Evolutionary conservation across 169 alveolate genomes (phyloP), one percentile per base, ranked within the genome.

Genomic region (Cyclospora cayetanensis): DNA sequence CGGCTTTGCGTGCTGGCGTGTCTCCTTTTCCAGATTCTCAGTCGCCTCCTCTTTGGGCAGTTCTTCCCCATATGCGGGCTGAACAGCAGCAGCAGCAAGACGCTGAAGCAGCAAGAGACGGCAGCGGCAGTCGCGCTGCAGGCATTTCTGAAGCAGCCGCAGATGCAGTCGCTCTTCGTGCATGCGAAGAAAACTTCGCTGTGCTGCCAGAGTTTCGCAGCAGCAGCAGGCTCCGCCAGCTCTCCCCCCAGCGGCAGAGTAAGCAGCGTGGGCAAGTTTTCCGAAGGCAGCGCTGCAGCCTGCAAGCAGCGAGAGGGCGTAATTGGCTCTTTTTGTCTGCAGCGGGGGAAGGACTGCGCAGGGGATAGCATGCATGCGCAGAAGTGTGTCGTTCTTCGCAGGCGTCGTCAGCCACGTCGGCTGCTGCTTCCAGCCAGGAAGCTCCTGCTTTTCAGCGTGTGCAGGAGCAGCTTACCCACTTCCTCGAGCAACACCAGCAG

Each of bases 91-190:
- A 55, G 70, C 70, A 55, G 70, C 70, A 55, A 29, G 34, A 55
- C 7, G 31, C 11, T 4, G 70, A 20, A 55, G 70, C 83, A 70
- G 53, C 83, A 70, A 53, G 55, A 70, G 31, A 53, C 83, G 37
- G 83, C 83, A 70, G 83, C 83, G 3, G 83, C 83, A 18, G 83
- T 37, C 15, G 83, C 53, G 46, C 53, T 70, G 1, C 83, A 70
- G 83, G 31, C 53, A 15, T 37, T 70, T 29, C n/a, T 70, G 83
- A 70, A 70, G 83, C 83, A 70, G 83, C 83, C 83, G 55, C 83
- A 70, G 83, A 70, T 70, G 83, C 83, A 70, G 53, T 31, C 83
- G 5, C 55, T 70, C 0, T 39, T 70, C 7, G 83, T 70, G 27
- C 22, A 70, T 29, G 53, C 53, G 4, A 70, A 70, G 46, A 70